These are phyloP conservation scores for Poa annua DNA, from an alignment of 176 grass and related monocot genomes.

Conservation along the genomic window DNA sequence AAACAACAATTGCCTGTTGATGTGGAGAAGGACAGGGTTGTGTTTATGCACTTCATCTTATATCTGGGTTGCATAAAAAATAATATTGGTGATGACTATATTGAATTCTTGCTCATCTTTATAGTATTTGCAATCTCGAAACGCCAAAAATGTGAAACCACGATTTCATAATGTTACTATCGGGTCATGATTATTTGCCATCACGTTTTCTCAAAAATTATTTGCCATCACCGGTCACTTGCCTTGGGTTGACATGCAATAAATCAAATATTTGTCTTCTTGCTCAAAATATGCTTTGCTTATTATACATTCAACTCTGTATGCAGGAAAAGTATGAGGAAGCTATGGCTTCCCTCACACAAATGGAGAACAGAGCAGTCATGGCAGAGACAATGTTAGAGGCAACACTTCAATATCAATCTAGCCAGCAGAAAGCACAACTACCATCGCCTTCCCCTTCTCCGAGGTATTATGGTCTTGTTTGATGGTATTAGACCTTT, in stretches of 20 bases:
- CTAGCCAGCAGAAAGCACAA: constrained; percentile 91
- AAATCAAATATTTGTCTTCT: constrained; percentile 28
- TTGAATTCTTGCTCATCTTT: constrained; percentile 2
- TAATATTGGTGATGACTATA: constrained; percentile 11
- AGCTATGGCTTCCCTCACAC: constrained; percentile 61
- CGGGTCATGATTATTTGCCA: constrained; percentile 25
- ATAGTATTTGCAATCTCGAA: constrained; percentile 32
- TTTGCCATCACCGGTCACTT: neutral
- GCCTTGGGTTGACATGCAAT: constrained; percentile 21
- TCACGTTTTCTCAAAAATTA: too few species aligned
- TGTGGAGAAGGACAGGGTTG: neutral
- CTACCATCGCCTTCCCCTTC: constrained; percentile 70
- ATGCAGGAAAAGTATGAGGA: constrained; percentile 88
- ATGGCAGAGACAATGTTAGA: constrained; percentile 99
- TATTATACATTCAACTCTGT: constrained; percentile 41
- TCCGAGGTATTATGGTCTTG: constrained; percentile 67
- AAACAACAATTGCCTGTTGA: neutral
- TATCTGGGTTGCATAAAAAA: neutral
- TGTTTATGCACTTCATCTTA: neutral
- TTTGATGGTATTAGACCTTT: constrained; percentile 30
- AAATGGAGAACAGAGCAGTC: constrained; percentile 94
- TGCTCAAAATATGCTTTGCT: constrained; percentile 25
- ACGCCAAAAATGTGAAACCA: constrained; percentile 13
- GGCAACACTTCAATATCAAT: constrained; percentile 97
- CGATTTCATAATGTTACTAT: constrained; percentile 26